Conservation (phyloP, 345 rosid species). For the Linum tenue region DNA sequence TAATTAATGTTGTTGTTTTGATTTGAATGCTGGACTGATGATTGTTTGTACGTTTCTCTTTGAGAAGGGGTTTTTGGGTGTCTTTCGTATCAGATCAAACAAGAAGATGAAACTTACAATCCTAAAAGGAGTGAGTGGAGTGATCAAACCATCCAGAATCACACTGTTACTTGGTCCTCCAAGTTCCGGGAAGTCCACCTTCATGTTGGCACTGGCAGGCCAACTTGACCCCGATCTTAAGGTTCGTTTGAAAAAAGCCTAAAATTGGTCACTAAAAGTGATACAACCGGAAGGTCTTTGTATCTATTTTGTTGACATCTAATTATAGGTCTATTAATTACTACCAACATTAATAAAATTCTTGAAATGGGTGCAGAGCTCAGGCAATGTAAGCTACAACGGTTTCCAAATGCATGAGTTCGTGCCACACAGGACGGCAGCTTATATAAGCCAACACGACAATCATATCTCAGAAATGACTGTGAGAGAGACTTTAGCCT, state of each 20-base stretch:
- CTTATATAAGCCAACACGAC: conserved; percentile 1
- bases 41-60: not conserved
- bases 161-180: conserved; percentile 4
- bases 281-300: not conserved
- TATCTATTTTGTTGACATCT: not conserved
- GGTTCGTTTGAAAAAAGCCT: not conserved
- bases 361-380: not conserved
- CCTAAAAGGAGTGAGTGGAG: not conserved
- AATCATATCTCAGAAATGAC: conserved; percentile 2
- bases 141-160: conserved; percentile 5
- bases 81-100: not conserved
- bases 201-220: conserved; percentile 1
- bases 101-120: not conserved
- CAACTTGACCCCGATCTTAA: conserved; percentile 1
- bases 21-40: not conserved
- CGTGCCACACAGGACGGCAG: not conserved
- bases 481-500: conserved; percentile 4
- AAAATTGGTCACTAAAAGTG: not conserved
- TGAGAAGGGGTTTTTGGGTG: not conserved
- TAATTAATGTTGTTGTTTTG: not conserved
- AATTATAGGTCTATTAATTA: too few species aligned
- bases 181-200: conserved; percentile 1
- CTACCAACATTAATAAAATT: not conserved
- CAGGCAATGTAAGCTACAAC: not conserved
- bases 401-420: conserved; percentile 2